Conservation (phyloP, 768 basidiomycete genomes). For the Dendrothele bispora region DNA sequence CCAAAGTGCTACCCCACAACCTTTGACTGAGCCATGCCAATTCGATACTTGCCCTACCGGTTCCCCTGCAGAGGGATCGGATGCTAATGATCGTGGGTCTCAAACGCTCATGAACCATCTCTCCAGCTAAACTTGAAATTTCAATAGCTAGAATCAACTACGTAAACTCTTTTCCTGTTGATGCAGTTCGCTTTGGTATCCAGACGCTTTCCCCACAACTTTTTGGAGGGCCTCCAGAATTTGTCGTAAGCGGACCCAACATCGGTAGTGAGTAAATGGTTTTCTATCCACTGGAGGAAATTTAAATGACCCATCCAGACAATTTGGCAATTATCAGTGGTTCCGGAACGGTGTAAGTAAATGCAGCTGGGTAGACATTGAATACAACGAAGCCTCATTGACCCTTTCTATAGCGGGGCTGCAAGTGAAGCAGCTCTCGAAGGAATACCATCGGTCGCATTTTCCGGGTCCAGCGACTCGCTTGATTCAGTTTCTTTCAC, state of each 20-base stretch:
- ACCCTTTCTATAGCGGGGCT: constrained; percentile 38
- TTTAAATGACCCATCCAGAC: not conserved
- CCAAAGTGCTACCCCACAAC: constrained; percentile 30
- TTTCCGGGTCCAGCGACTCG: constrained; percentile 35
- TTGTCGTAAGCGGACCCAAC: constrained; percentile 49
- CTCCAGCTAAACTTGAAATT: not conserved
- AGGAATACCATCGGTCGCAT: constrained; percentile 52
- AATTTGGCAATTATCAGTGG: constrained; percentile 7
- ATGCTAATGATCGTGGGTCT: constrained; percentile 37
- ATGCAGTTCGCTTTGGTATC: constrained; percentile 40
- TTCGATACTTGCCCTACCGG: constrained; percentile 41
- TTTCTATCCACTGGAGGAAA: not conserved
- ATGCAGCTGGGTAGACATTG: constrained; percentile 26
- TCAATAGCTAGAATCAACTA: constrained; percentile 35
- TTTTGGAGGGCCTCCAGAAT: constrained; percentile 38
- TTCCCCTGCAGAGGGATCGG: constrained; percentile 41
- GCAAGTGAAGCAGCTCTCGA: constrained; percentile 47
- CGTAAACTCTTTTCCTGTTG: constrained; percentile 37
- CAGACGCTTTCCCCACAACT: constrained; percentile 43
- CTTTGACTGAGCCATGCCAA: constrained; percentile 35
- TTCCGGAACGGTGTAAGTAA: constrained; percentile 2
- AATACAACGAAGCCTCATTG: not conserved
- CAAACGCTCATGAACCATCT: not conserved
- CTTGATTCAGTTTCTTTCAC: constrained; percentile 50
- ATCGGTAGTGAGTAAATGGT: constrained; percentile 35